phyloP scores from a whole-genome alignment of 352 stramenopile genomes.

The Pythium monospermum region DNA sequence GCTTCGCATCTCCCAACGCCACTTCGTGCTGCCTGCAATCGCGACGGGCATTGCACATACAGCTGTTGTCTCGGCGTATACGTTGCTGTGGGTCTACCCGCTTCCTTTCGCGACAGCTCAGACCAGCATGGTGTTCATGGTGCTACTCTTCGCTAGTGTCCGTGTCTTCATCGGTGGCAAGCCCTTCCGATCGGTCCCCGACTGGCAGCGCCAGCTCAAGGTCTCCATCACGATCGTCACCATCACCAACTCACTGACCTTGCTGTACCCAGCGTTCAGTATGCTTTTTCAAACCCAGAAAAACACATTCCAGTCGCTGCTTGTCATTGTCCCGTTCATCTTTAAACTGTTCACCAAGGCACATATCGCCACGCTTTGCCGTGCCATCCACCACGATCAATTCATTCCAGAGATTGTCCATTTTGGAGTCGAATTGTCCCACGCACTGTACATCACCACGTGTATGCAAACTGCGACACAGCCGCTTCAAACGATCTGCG shows the following conservation, averaged over 20 bases:
- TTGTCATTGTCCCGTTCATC: not conserved
- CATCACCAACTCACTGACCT: not conserved
- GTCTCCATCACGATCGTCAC: not conserved
- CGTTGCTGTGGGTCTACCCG: not conserved
- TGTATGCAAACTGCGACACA: not conserved
- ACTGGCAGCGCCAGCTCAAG: not conserved
- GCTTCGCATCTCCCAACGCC: not conserved
- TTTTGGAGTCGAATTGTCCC: not conserved
- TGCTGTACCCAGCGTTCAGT: not conserved
- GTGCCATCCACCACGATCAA: not conserved
- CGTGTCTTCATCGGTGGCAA: not conserved
- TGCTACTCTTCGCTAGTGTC: not conserved
- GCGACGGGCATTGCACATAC: not conserved
- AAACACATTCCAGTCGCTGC: not conserved
- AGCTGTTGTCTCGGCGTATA: not conserved
- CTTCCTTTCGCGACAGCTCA: not conserved
- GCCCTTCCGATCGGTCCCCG: not conserved
- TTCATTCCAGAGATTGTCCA: not conserved
- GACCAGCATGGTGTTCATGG: not conserved
- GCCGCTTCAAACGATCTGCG: not conserved
- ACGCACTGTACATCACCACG: not conserved
- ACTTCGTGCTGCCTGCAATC: not conserved
- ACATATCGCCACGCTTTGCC: not conserved
- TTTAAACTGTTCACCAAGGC: not conserved
- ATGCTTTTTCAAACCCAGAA: not conserved